Conservation (phyloP, 2,329 filamentous ascomycete species). For the Dichotomopilus funicola region DNA sequence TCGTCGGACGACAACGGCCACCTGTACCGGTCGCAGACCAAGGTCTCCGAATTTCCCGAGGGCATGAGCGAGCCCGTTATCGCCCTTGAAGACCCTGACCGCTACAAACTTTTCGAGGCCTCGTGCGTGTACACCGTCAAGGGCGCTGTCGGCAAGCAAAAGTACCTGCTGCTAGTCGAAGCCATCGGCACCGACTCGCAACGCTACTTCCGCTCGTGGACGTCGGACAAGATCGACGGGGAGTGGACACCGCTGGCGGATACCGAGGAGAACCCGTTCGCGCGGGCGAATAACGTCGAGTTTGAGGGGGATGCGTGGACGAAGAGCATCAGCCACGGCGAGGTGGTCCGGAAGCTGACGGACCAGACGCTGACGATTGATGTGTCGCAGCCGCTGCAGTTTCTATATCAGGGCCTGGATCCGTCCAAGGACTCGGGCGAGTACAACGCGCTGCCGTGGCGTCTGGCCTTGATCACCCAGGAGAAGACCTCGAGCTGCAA, state of each 20-base stretch:
- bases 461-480: conserved; percentile 29
- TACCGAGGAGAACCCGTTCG: conserved; percentile 33
- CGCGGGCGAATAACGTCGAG: conserved; percentile 31
- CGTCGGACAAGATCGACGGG: conserved; percentile 28
- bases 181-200: conserved; percentile 29
- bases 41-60: conserved; percentile 29
- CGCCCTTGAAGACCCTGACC: conserved; percentile 25
- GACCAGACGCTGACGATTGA: conserved; percentile 34
- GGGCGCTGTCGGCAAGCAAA: conserved; percentile 26
- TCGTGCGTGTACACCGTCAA: conserved; percentile 31
- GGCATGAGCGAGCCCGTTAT: conserved; percentile 34
- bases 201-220: conserved; percentile 37
- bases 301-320: conserved; percentile 32
- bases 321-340: conserved; percentile 29
- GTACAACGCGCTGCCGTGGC: conserved; percentile 35
- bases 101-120: conserved; percentile 32
- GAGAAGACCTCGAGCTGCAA: neutral
- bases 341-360: conserved; percentile 28
- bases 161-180: conserved; percentile 35
- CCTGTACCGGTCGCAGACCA: conserved; percentile 34
- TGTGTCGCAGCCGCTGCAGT: conserved; percentile 26
- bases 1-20: conserved; percentile 37
- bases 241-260: conserved; percentile 31
- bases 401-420: conserved; percentile 34
- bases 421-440: conserved; percentile 23